A percentile compares a stretch with the other conserved stretches of the same genome.
Evolutionary conservation across 768 basidiomycete species (phyloP).

Genomic region (Russula abietina): DNA sequence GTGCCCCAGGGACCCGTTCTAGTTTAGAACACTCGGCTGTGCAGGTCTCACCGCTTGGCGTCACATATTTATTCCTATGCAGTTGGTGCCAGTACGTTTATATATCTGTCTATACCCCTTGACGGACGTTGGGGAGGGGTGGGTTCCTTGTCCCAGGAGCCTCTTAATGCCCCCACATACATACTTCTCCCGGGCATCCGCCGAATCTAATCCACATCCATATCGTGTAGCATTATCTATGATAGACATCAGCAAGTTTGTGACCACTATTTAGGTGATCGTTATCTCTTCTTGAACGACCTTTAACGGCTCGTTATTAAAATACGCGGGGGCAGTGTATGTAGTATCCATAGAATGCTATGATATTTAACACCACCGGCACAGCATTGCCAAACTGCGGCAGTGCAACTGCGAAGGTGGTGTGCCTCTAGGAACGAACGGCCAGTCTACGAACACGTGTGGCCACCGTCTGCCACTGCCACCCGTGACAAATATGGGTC

Average conservation of each 20-base stretch:
- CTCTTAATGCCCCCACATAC: background rate
- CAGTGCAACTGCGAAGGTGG: background rate
- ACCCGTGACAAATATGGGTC: slow-evolving; percentile 9
- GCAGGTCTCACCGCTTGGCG: background rate
- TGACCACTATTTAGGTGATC: background rate
- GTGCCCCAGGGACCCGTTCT: background rate
- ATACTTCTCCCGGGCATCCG: background rate
- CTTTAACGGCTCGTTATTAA: background rate
- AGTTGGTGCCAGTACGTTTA: background rate
- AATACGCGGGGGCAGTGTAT: background rate
- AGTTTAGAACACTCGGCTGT: background rate
- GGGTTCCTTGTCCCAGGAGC: background rate
- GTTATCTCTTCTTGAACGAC: too few relatives aligned
- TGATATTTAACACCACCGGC: background rate
- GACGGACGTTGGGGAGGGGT: background rate
- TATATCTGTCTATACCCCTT: background rate
- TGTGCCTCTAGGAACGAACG: too few relatives aligned
- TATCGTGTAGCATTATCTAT: background rate
- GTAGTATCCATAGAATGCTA: too few relatives aligned
- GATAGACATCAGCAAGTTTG: background rate
- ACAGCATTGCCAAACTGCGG: background rate
- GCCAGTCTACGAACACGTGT: background rate
- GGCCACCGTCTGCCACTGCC: background rate
- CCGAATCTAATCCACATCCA: background rate
- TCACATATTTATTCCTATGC: background rate